Percentiles rank a stretch among this genome's conserved stretches.
Conservation (phyloP, 2,329 filamentous ascomycete genomes). For the Didymella lethalis region DNA sequence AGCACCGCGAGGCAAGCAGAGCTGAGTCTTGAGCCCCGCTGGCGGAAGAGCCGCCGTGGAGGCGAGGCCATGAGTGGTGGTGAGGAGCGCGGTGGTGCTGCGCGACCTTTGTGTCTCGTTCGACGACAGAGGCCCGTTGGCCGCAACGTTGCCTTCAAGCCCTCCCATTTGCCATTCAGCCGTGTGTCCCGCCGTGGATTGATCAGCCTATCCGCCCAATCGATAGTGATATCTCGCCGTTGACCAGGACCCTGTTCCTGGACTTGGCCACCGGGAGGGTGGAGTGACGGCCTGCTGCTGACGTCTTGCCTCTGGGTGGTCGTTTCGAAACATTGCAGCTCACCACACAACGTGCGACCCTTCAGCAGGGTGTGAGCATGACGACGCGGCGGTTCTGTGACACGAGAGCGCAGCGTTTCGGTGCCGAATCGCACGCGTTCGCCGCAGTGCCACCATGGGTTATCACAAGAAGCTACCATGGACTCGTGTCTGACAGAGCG, state of each 20-base stretch:
- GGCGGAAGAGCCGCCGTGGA: conserved; percentile 23
- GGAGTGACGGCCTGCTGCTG: conserved; percentile 33
- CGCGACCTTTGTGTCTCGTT: conserved; percentile 38
- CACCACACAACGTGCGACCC: conserved; percentile 35
- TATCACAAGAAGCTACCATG: conserved; percentile 27
- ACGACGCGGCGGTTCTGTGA: conserved; percentile 36
- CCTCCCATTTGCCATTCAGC: conserved; percentile 37
- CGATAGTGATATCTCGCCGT: conserved; percentile 51
- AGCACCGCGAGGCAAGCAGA: conserved; percentile 9
- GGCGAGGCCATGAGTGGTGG: conserved; percentile 19
- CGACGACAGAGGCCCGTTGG: conserved; percentile 29
- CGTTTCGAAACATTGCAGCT: conserved; percentile 47
- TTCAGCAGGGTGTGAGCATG: conserved; percentile 31
- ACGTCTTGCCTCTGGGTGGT: conserved; percentile 36
- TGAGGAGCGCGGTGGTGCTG: conserved; percentile 17
- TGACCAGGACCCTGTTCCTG: conserved; percentile 38
- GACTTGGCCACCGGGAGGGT: conserved; percentile 31
- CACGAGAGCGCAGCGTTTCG: conserved; percentile 31
- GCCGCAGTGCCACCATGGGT: conserved; percentile 41
- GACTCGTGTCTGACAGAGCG: conserved; percentile 23
- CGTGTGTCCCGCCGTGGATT: conserved; percentile 29
- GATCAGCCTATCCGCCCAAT: conserved; percentile 51
- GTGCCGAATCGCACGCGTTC: conserved; percentile 34
- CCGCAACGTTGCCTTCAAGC: conserved; percentile 23
- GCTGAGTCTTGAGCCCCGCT: conserved; percentile 23